Evolutionary conservation across 1,284 basidiomycete genomes (phyloP).

Genomic region (Inonotus obliquus): DNA sequence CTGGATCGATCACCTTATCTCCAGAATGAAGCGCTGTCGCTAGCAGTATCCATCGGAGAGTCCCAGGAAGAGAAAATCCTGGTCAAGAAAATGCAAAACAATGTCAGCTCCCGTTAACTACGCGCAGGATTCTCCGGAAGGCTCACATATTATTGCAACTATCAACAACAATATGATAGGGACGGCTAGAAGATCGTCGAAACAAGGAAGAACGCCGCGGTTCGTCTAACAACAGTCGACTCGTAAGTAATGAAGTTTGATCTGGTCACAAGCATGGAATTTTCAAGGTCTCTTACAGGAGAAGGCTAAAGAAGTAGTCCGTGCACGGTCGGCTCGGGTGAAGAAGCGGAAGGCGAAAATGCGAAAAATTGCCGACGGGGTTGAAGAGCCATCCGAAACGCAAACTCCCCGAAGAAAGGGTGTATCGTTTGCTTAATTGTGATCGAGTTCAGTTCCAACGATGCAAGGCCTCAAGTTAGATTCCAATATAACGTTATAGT

Average conservation of each 20-base stretch:
- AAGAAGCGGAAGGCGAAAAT: constrained; percentile 11
- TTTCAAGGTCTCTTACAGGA: constrained; percentile 1
- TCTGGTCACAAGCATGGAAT: background rate
- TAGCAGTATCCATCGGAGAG: constrained; percentile 14
- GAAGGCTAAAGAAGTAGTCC: constrained; percentile 15
- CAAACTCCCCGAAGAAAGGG: constrained; percentile 4
- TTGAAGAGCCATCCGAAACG: background rate
- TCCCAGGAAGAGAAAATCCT: constrained; percentile 10
- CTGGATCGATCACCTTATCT: background rate
- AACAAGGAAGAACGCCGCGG: background rate
- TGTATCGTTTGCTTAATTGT: constrained; percentile 12
- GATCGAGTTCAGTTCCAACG: background rate
- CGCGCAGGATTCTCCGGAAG: background rate
- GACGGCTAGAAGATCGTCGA: constrained; percentile 3
- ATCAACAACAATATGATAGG: background rate
- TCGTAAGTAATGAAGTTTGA: background rate
- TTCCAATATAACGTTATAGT: background rate
- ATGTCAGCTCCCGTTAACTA: constrained; percentile 3
- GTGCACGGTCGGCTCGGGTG: constrained; percentile 7
- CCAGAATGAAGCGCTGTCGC: constrained; percentile 10
- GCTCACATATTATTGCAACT: background rate
- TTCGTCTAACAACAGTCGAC: constrained; percentile 3
- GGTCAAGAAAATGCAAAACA: constrained; percentile 1
- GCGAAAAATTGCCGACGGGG: background rate
- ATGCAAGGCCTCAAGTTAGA: background rate